Conservation (phyloP, 768 basidiomycete species). For the Termitomyces heimii region DNA sequence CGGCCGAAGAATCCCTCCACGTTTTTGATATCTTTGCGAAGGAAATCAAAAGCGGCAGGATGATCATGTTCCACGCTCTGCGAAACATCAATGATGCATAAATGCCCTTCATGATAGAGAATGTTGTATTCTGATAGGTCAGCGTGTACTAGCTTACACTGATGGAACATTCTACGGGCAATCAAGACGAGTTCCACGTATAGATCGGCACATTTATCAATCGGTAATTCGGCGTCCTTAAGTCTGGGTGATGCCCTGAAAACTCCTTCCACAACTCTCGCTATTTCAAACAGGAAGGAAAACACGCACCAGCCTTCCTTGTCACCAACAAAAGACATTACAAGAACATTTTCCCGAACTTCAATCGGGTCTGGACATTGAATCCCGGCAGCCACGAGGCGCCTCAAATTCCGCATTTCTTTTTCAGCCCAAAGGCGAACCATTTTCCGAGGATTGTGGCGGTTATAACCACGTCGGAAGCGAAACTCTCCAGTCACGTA, state of each 20-base stretch:
- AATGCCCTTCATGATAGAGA: constrained; percentile 73
- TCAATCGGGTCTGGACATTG: constrained; percentile 86
- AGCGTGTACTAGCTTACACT: constrained; percentile 93
- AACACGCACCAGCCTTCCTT: constrained; percentile 68
- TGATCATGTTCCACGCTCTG: constrained; percentile 99
- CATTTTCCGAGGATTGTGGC: constrained; percentile 96
- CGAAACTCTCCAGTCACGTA: constrained; percentile 95
- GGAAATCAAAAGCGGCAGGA: constrained; percentile 92
- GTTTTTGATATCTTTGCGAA: constrained; percentile 88
- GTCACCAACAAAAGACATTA: constrained; percentile 90
- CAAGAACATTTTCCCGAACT: constrained; percentile 93
- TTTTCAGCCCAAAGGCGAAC: constrained; percentile 99
- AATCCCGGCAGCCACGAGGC: constrained; percentile 79
- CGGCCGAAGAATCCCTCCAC: constrained; percentile 88
- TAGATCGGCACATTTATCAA: constrained; percentile 45
- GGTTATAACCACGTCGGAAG: constrained; percentile 87
- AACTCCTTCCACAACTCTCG: not conserved
- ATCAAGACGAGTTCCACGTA: constrained; percentile 79
- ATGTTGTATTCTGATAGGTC: constrained; percentile 99
- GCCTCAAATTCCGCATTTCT: constrained; percentile 93
- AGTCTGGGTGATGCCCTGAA: constrained; percentile 86
- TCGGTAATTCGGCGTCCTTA: constrained; percentile 70
- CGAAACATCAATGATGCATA: constrained; percentile 96
- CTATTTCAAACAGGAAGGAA: not conserved
- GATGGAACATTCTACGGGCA: constrained; percentile 80